Base-by-base conservation (phyloP, 2,329 filamentous ascomycete genomes). In the Phaeosphaeria sp. region DNA sequence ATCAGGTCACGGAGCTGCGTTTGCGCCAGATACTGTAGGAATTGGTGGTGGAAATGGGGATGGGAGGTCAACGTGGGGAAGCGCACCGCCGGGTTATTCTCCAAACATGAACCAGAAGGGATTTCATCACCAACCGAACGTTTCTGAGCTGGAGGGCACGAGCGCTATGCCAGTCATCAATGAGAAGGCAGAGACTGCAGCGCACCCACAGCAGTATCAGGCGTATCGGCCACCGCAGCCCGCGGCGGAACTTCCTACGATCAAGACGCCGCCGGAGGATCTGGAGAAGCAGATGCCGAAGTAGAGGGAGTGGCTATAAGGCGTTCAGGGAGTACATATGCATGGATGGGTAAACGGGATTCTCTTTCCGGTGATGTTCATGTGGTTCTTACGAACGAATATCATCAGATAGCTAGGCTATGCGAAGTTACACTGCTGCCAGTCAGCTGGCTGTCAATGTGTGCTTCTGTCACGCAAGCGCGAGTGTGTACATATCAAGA, bases 51-150 rank as follows among this genome's bases (percentile, higher is more conserved):
- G 73, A 33, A 73, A 63, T 21, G 63, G 60, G 1, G 56, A 65
- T 21, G 52, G 52, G 7, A 51, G 60, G 6, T 60, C 53, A 1
- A 68, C 64, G 1, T 76, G 73, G 72, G 67, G 64, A 2, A 72
- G 63, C 33, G 64, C 67, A 44, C 73, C 71, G 39, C 71, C 71
- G 6, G 66, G 67, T 2, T 75, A 76, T 54, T 72, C 69, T 25
- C 70, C 73, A 1, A 68, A 56, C 4, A 57, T 57, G 40, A 62
- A 58, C 33, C 60, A 61, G 3, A 24, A 42, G 0, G 45, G 53
- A 2, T 69, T 65, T 40, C 53, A 33, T 11, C 53, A 62, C 11
- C 55, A 53, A 11, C 51, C 53, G 2, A 55, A 61, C 1, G 60
- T 56, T 5, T 53, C 51, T 1, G 66, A 71, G 53, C 51, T 67